Evolutionary conservation across 2,329 filamentous ascomycete species (phyloP), one percentile per base, ranked within the genome.

Genomic region (Diaporthe sp.): DNA sequence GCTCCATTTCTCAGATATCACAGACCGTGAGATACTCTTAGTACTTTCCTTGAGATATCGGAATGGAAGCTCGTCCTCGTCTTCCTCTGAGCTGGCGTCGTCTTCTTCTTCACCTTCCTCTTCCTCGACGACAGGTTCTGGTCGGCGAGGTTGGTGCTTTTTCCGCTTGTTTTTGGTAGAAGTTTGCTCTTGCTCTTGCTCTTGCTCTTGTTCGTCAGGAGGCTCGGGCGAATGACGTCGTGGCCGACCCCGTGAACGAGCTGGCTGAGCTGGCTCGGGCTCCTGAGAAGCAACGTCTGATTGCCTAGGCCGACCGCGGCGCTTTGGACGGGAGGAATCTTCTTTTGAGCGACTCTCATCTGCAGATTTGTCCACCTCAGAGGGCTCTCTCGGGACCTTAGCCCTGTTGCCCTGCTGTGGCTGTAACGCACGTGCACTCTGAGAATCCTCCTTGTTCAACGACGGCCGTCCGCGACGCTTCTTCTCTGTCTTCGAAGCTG

Each of bases 1-100:
- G 3, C 86, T 84, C 93, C 93, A 95, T 80, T 93, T 94, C 55
- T 92, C 84, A 55, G 93, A 88, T 74, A 97, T 93, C 50, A 87
- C 89, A 38, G 89, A 87, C 76, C 88, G 89, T n/a, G 91, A 89
- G 57, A 95, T 85, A 55, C 85, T 85, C 47, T 86, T 87, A 17
- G 85, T 87, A 40, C 85, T 85, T 19, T 89, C 82, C 9, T 86
- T 84, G 66, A 92, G 82, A 77, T 90, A 87, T 58, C 86, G 86
- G 80, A 89, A 91, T 76, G 85, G 78, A 10, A 78, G 73, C 3
- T 78, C 77, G 35, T 79, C 76, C 33, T 77, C 74, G 30, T 75
- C 61, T 47, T 74, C 58, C 19, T 74, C 73, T n/a, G 67, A 58
- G 30, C 52, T 35, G 40, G 50, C 28, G 30, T 58, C 28, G 30